Conservation (phyloP, 2,329 filamentous ascomycete genomes). For the Pseudopithomyces chartarum region DNA sequence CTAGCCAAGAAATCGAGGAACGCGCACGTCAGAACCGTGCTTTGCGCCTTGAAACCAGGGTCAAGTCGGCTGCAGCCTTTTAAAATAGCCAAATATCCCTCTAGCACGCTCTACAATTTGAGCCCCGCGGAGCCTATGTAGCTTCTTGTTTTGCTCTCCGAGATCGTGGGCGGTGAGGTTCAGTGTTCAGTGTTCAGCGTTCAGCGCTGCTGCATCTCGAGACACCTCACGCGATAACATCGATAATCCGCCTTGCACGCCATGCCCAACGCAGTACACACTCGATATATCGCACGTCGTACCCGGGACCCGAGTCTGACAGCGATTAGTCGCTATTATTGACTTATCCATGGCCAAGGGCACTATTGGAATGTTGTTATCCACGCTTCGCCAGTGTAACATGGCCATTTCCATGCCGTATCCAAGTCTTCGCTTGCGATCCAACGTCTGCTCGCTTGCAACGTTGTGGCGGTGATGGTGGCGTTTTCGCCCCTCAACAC, state of each 20-base stretch:
- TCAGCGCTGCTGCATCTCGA: background rate
- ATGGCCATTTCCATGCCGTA: background rate
- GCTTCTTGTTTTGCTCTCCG: too few species aligned
- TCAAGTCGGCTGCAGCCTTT: background rate
- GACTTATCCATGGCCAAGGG: background rate
- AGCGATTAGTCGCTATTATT: conserved; percentile 1
- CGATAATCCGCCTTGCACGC: conserved; percentile 3
- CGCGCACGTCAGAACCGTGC: conserved; percentile 6
- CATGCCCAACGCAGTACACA: conserved; percentile 16
- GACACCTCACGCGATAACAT: conserved; percentile 6
- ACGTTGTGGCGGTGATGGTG: background rate
- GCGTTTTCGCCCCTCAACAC: conserved; percentile 1
- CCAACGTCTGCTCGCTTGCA: background rate
- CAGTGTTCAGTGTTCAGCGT: too few species aligned
- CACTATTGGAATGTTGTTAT: background rate
- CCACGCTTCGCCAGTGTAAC: background rate
- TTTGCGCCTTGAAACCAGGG: background rate
- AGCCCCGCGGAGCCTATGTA: background rate
- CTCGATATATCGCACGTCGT: conserved; percentile 11
- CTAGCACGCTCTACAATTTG: too few species aligned
- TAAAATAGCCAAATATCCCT: background rate
- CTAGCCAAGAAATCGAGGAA: conserved; percentile 14
- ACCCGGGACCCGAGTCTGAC: conserved; percentile 4
- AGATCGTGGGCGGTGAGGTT: background rate
- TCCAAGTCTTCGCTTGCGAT: too few species aligned